phyloP scores from a whole-genome alignment of 768 basidiomycete species.

The Boletus rufocinnamomeus region DNA sequence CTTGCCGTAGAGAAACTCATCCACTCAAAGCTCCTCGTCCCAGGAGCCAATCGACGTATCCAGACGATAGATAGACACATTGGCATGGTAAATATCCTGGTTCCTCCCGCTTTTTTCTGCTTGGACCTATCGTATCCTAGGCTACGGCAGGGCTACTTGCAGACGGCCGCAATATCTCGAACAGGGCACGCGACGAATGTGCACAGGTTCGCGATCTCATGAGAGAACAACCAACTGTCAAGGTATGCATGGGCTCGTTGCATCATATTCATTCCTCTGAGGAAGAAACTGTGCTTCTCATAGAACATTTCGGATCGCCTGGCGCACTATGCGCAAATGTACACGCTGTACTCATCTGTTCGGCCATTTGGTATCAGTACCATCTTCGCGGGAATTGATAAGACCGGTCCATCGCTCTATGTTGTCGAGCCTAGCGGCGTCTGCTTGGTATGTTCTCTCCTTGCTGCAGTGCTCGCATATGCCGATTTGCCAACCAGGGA shows the following conservation, averaged over 20 bases:
- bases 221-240: conserved; percentile 72
- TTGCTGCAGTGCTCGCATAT: not conserved
- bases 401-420: conserved; percentile 81
- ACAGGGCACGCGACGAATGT: conserved; percentile 84
- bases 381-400: conserved; percentile 87
- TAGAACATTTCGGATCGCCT: conserved; percentile 75
- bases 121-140: conserved; percentile 40
- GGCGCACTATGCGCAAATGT: conserved; percentile 88
- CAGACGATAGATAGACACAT: conserved; percentile 93
- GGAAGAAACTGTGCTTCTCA: not conserved
- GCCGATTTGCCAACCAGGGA: conserved; percentile 52
- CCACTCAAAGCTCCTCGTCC: conserved; percentile 93
- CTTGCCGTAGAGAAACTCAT: conserved; percentile 98
- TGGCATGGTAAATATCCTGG: conserved; percentile 66
- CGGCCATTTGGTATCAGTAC: conserved; percentile 96
- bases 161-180: conserved; percentile 87
- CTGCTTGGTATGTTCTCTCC: conserved; percentile 62
- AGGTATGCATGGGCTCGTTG: conserved; percentile 49
- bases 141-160: conserved; percentile 93
- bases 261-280: not conserved
- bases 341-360: conserved; percentile 97
- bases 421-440: conserved; percentile 95
- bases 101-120: not conserved
- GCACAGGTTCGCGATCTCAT: conserved; percentile 70
- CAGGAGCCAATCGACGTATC: conserved; percentile 90